Evolutionary conservation across 176 grass and related monocot species (phyloP), one percentile per base, ranked within the genome.

Genomic region (Zoysia pacifica): DNA sequence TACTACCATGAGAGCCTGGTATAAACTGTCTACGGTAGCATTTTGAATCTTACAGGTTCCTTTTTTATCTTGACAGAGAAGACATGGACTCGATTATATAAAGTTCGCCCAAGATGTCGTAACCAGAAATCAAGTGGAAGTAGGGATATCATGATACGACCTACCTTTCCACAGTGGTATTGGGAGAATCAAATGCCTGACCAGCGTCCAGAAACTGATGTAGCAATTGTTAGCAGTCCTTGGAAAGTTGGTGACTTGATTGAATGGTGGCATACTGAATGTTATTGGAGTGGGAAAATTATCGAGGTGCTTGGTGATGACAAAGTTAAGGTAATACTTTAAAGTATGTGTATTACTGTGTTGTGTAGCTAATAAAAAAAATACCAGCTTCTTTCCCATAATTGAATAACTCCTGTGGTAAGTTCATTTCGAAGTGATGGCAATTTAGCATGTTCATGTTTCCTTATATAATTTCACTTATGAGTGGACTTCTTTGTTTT

Each of bases 161-260:
- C 90, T 83, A 2, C 83, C 19, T 92, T 89, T 89, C 90, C 90
- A 77, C 83, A 9, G 65, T 81, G 77, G 52, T 92, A 80, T 63
- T 38, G 42, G 75, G 75, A 83, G 67, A 75, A 81, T 73, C 39
- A 89, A 65, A 64, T 44, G 65, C 72, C 72, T 45, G 53, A 89
- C 28, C 6, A 5, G 67, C 40, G 45, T 41, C 76, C n/a, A 42
- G 73, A 69, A 65, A 41, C 67, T 11, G 60, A 86, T 77, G 76
- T 81, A 80, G 83, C 83, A 86, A 53, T 92, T 89, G 66, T 73
- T 36, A 84, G 69, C 43, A 12, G 59, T 62, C 53, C 76, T 20
- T 92, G 86, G 90, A 89, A 86, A 92, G 69, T 86, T 51, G 90
- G 86, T 78, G 86, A 89, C 75, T 79, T 92, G 72, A 37, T 92